Evolutionary conservation across 805 yeast genomes (phyloP).

Genomic region (Candida nanaspora): DNA sequence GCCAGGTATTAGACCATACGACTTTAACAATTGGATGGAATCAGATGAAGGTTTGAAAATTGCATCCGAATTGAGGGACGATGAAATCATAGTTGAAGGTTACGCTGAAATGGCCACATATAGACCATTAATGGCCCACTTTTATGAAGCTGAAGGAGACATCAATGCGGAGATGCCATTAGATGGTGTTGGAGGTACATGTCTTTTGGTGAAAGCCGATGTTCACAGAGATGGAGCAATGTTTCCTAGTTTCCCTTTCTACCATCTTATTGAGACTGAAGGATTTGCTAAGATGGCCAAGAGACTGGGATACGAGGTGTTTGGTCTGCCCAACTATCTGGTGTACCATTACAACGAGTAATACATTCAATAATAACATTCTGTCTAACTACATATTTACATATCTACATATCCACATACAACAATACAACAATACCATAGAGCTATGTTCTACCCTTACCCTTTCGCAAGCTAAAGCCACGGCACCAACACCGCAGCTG

Average conservation of each 20-base stretch:
- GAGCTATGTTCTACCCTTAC: too few species aligned
- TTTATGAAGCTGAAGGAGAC: conserved; percentile 63
- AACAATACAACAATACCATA: neutral
- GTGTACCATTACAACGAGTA: conserved; percentile 87
- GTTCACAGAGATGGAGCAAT: conserved; percentile 99
- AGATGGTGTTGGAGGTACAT: conserved; percentile 98
- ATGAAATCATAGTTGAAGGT: conserved; percentile 93
- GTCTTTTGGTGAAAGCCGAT: conserved; percentile 90
- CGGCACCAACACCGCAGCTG: neutral
- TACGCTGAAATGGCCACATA: conserved; percentile 90
- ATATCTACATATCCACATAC: too few species aligned
- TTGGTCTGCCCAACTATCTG: conserved; percentile 89
- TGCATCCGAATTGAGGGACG: conserved; percentile 69
- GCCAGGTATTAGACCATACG: conserved; percentile 74
- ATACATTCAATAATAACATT: too few species aligned
- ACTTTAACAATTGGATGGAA: conserved; percentile 93
- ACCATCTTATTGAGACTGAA: conserved; percentile 94
- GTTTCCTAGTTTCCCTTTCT: conserved; percentile 98
- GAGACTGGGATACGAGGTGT: conserved; percentile 83
- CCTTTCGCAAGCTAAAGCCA: too few species aligned
- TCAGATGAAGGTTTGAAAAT: conserved; percentile 70
- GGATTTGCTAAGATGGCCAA: conserved; percentile 99
- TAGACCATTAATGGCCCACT: conserved; percentile 89
- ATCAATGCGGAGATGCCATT: conserved; percentile 64
- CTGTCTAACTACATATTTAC: too few species aligned